These are phyloP conservation scores for Pestalotiopsis sp. DNA, from an alignment of 2,329 filamentous ascomycete species.

Conservation along the genomic window DNA sequence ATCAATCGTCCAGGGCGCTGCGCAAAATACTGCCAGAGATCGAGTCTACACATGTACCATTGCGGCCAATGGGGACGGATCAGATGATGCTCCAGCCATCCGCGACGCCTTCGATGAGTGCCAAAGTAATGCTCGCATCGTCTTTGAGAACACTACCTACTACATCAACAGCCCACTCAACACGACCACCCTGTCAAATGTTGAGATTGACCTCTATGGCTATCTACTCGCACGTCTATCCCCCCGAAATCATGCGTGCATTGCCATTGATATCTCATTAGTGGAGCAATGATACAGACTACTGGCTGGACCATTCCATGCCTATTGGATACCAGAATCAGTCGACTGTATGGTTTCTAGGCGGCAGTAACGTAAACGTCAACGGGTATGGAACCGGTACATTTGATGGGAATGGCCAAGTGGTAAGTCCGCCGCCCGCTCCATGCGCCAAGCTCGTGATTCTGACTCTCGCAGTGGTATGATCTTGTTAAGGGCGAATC, in stretches of 20 bases:
- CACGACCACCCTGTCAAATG: constrained; percentile 42
- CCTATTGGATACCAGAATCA: constrained; percentile 59
- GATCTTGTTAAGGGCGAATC: constrained; percentile 46
- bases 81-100: constrained; percentile 45
- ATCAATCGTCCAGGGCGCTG: not conserved
- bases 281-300: constrained; percentile 25
- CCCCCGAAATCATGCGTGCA: constrained; percentile 38
- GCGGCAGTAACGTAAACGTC: constrained; percentile 53
- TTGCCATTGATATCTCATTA: not conserved
- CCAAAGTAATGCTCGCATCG: constrained; percentile 36
- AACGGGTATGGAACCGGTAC: constrained; percentile 55
- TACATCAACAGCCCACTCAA: constrained; percentile 48
- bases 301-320: constrained; percentile 55
- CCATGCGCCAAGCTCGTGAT: not conserved
- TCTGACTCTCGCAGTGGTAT: constrained; percentile 54
- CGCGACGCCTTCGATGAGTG: constrained; percentile 43
- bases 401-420: constrained; percentile 57
- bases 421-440: not conserved
- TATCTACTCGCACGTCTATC: constrained; percentile 42
- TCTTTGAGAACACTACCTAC: constrained; percentile 46
- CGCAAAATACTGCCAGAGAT: not conserved
- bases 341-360: constrained; percentile 56
- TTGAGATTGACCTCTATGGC: constrained; percentile 43
- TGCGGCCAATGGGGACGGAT: constrained; percentile 1
- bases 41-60: not conserved